Evolutionary conservation across 768 basidiomycete species (phyloP).

Genomic region (Mycena capillaripes): DNA sequence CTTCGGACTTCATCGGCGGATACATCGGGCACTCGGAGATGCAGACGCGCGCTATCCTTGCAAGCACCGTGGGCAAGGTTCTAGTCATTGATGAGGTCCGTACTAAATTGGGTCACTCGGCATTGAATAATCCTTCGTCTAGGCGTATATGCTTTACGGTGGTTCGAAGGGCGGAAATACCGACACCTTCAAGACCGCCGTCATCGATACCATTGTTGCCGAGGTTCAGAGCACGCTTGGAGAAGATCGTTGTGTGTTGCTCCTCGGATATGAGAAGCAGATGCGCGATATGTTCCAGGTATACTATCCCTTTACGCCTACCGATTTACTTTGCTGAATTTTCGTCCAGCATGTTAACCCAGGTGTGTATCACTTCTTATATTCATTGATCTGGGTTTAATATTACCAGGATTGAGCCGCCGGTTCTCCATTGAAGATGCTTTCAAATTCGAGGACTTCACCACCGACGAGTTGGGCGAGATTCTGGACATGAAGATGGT

Average conservation of each 20-base stretch:
- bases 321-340: background rate
- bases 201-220: constrained; percentile 82
- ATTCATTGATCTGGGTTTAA: no score
- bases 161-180: constrained; percentile 45
- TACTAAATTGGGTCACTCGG: background rate
- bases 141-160: constrained; percentile 79
- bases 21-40: constrained; percentile 70
- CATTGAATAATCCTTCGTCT: background rate
- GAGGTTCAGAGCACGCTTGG: constrained; percentile 79
- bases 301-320: background rate
- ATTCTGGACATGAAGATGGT: constrained; percentile 72
- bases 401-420: constrained; percentile 61
- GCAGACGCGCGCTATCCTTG: constrained; percentile 75
- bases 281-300: constrained; percentile 84
- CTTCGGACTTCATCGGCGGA: constrained; percentile 74
- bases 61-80: constrained; percentile 72
- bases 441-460: constrained; percentile 77
- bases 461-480: constrained; percentile 61
- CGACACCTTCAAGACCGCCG: constrained; percentile 74
- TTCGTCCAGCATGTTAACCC: constrained; percentile 75
- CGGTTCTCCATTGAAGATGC: constrained; percentile 79
- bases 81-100: constrained; percentile 78
- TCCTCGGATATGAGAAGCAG: constrained; percentile 74
- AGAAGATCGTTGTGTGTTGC: constrained; percentile 76
- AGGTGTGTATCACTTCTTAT: no score